phyloP scores from a whole-genome alignment of 1,284 basidiomycete species.

The Microbotryomycetes sp. region DNA sequence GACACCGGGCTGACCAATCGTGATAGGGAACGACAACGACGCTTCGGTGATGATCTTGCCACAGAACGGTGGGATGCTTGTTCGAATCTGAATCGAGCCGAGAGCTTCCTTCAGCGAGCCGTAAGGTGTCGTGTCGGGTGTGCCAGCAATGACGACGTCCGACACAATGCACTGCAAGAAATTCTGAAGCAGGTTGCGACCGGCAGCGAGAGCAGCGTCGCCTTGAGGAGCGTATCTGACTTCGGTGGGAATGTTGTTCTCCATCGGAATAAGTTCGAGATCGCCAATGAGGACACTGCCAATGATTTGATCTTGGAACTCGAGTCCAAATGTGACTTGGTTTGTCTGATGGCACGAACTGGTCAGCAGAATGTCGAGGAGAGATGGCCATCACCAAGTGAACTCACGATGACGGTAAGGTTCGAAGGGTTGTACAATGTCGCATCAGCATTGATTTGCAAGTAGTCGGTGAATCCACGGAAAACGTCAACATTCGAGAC shows the following conservation, averaged over 20 bases:
- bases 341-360: too few species aligned
- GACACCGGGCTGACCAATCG: constrained; percentile 48
- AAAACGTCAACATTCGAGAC: constrained; percentile 61
- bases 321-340: constrained; percentile 21
- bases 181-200: constrained; percentile 59
- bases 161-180: constrained; percentile 61
- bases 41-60: constrained; percentile 54
- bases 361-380: background rate
- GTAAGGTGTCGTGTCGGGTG: constrained; percentile 56
- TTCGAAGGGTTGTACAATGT: constrained; percentile 24
- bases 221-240: constrained; percentile 54
- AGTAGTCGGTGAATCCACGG: constrained; percentile 59
- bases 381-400: background rate
- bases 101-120: constrained; percentile 60
- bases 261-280: constrained; percentile 33
- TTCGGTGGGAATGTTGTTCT: constrained; percentile 44
- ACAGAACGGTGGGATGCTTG: constrained; percentile 61
- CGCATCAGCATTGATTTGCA: constrained; percentile 54
- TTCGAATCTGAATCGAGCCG: constrained; percentile 56
- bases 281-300: constrained; percentile 44
- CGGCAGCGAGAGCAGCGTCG: constrained; percentile 50
- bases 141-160: constrained; percentile 57
- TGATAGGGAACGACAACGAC: constrained; percentile 39
- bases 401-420: constrained; percentile 20
- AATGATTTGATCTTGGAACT: constrained; percentile 8